Percentiles rank a stretch among this genome's conserved stretches.
phyloP scores from a whole-genome alignment of 1,284 basidiomycete genomes.

The Calocybe gambosa region DNA sequence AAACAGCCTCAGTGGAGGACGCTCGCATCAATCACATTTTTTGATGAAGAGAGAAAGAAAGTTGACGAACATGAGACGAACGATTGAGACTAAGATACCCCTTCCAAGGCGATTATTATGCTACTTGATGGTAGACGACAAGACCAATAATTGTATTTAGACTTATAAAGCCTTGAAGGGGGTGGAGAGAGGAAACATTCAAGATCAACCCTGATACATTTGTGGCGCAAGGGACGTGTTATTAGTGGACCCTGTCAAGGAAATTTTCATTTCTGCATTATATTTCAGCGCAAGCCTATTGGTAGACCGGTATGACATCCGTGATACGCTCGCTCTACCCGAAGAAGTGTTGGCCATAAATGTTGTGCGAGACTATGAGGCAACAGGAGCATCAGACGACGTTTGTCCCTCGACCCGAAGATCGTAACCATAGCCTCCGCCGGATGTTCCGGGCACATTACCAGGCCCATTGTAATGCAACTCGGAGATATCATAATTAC shows the following conservation, averaged over 20 bases:
- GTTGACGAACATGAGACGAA: slow-evolving; percentile 14
- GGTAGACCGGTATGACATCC: too few species aligned
- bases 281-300: too few species aligned
- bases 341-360: neutral
- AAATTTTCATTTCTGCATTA: too few species aligned
- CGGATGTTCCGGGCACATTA: slow-evolving; percentile 51
- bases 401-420: slow-evolving; percentile 47
- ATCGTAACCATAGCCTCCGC: slow-evolving; percentile 71
- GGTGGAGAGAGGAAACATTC: too few species aligned
- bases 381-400: slow-evolving; percentile 32
- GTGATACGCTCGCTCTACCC: too few species aligned
- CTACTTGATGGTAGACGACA: too few species aligned
- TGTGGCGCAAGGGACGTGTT: too few species aligned
- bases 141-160: too few species aligned
- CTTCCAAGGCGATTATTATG: too few species aligned
- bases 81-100: neutral
- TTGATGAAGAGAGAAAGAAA: slow-evolving; percentile 14
- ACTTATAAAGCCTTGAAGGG: too few species aligned
- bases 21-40: slow-evolving; percentile 11
- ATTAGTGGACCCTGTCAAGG: too few species aligned
- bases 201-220: too few species aligned
- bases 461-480: slow-evolving; percentile 82
- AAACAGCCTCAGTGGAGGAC: slow-evolving; percentile 12
- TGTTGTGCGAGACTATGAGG: slow-evolving; percentile 4
- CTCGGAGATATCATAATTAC: slow-evolving; percentile 76